These are phyloP conservation scores for Megacollybia marginata DNA, from an alignment of 768 basidiomycete species.

Conservation along the genomic window DNA sequence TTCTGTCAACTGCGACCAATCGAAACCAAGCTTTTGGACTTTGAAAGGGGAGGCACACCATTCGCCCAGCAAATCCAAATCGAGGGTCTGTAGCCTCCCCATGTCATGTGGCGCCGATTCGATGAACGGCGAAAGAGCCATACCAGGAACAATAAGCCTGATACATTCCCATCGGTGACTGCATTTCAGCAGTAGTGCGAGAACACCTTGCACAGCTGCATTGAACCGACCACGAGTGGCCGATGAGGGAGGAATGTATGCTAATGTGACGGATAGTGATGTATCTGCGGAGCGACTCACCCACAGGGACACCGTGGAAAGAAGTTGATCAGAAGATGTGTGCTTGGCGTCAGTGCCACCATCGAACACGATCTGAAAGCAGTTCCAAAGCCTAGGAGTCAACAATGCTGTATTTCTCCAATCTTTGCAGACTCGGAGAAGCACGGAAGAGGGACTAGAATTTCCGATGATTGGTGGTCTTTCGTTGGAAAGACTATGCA, in stretches of 20 bases:
- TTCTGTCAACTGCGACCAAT: conserved; percentile 32
- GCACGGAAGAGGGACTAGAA: conserved; percentile 26
- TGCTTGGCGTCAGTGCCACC: not conserved
- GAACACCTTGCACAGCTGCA: conserved; percentile 16
- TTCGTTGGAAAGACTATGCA: conserved; percentile 21
- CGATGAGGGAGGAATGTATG: conserved; percentile 12
- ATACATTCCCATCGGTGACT: conserved; percentile 30
- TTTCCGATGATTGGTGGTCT: no score
- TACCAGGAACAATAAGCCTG: conserved; percentile 24
- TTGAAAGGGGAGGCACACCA: conserved; percentile 15
- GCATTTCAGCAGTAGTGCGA: conserved; percentile 24
- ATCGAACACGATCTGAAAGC: conserved; percentile 28
- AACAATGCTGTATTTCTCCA: conserved; percentile 33
- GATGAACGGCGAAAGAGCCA: conserved; percentile 18
- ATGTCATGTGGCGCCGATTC: conserved; percentile 14
- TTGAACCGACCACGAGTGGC: conserved; percentile 9
- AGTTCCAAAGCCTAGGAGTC: conserved; percentile 41
- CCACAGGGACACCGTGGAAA: conserved; percentile 22
- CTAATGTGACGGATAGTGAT: conserved; percentile 24
- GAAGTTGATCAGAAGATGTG: not conserved
- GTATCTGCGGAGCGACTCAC: conserved; percentile 26
- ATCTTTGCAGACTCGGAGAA: conserved; percentile 26
- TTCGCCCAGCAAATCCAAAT: conserved; percentile 20
- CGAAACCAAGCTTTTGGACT: conserved; percentile 19
- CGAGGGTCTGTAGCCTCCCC: conserved; percentile 23